phyloP scores from a whole-genome alignment of 495 filamentous ascomycete genomes.

The Thozetella sp. region DNA sequence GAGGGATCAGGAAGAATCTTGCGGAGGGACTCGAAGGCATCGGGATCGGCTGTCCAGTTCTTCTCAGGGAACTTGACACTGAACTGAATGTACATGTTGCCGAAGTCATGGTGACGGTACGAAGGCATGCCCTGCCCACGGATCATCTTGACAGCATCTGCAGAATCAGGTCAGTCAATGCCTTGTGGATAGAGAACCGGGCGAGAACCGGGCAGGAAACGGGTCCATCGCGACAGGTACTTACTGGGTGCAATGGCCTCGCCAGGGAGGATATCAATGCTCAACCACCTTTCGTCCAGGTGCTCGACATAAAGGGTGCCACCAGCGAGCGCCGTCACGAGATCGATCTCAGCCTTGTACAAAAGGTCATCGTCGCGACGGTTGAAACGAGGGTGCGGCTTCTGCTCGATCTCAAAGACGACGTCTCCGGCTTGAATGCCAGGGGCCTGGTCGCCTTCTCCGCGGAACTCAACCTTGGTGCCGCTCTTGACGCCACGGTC shows the following conservation, averaged over 20 bases:
- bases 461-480: conserved; percentile 93
- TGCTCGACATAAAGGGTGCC: conserved; percentile 91
- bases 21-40: conserved; percentile 69
- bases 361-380: conserved; percentile 96
- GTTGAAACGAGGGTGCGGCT: conserved; percentile 93
- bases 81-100: conserved; percentile 98
- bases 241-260: conserved; percentile 93
- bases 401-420: conserved; percentile 97
- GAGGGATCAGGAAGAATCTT: conserved; percentile 75
- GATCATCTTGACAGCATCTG: conserved; percentile 91
- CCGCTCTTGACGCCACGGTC: conserved; percentile 92
- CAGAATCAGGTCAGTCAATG: conserved; percentile 11
- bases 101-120: conserved; percentile 90
- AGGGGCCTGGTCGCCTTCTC: conserved; percentile 96
- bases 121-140: conserved; percentile 98
- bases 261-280: conserved; percentile 84
- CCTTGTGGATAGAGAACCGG: too few species aligned
- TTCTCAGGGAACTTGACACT: conserved; percentile 91
- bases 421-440: conserved; percentile 93
- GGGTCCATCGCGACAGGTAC: conserved; percentile 27
- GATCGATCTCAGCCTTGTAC: conserved; percentile 93
- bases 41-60: conserved; percentile 57
- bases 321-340: conserved; percentile 92
- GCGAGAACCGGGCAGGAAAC: too few species aligned
- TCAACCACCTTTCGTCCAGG: conserved; percentile 95